Evolutionary conservation across 1,284 basidiomycete species (phyloP).

Genomic region (Boletellus sp.): DNA sequence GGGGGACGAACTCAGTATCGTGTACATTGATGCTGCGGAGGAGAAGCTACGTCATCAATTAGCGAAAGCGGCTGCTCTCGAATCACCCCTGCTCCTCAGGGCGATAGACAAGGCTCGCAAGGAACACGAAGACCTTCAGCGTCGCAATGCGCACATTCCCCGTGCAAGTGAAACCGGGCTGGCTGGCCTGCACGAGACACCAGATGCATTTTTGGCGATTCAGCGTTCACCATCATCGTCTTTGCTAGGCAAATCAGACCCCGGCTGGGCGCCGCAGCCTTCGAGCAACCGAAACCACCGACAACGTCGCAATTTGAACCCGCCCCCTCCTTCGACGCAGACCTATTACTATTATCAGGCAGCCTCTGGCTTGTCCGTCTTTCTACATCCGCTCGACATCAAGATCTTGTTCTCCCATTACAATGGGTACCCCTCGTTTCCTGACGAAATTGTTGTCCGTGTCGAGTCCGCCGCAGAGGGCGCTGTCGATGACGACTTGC

Average conservation of each 20-base stretch:
- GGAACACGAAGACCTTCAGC: constrained; percentile 56
- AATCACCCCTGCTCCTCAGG: constrained; percentile 56
- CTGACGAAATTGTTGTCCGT: constrained; percentile 74
- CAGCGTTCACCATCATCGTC: constrained; percentile 23
- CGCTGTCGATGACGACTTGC: constrained; percentile 86
- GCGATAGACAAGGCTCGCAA: constrained; percentile 60
- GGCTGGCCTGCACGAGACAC: constrained; percentile 33
- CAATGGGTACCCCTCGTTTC: constrained; percentile 80
- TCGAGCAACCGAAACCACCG: constrained; percentile 41
- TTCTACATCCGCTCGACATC: constrained; percentile 94
- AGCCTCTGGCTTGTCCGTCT: constrained; percentile 87
- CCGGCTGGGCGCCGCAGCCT: constrained; percentile 10
- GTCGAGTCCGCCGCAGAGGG: constrained; percentile 78
- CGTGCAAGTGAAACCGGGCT: constrained; percentile 35
- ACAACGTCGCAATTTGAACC: constrained; percentile 74
- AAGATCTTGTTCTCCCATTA: constrained; percentile 88
- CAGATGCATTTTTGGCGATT: constrained; percentile 52
- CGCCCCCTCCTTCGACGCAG: constrained; percentile 75
- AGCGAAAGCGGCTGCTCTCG: constrained; percentile 70
- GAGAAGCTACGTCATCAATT: constrained; percentile 76
- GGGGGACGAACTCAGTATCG: constrained; percentile 74
- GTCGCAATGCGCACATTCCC: constrained; percentile 36
- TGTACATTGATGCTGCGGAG: constrained; percentile 80
- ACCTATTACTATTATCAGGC: constrained; percentile 97
- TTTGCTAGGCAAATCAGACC: constrained; percentile 20